These are phyloP conservation scores for Oryza brachyantha DNA, from an alignment of 176 grass and related monocot genomes.

Conservation along the genomic window DNA sequence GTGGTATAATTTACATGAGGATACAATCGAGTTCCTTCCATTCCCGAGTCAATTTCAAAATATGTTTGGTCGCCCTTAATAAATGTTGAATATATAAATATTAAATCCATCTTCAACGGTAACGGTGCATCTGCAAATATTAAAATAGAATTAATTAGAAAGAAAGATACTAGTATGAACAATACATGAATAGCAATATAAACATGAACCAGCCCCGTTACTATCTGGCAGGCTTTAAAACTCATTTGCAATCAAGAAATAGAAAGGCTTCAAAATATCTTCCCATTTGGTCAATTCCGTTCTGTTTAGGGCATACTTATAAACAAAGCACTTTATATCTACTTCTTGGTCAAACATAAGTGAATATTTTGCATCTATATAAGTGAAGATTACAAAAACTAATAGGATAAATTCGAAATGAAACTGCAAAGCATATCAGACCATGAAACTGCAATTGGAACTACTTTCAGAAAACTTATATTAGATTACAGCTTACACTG, in stretches of 20 bases:
- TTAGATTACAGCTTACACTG: not conserved
- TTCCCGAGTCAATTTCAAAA: conserved; percentile 58
- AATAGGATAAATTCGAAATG: not conserved
- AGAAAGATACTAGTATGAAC: conserved; percentile 3
- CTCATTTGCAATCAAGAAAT: not conserved
- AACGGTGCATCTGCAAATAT: conserved; percentile 63
- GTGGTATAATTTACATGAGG: conserved; percentile 63
- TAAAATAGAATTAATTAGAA: not conserved
- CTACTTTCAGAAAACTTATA: conserved; percentile 6
- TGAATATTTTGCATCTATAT: conserved; percentile 2
- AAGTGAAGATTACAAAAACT: not conserved
- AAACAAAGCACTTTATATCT: not conserved
- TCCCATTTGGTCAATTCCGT: not conserved
- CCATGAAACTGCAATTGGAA: conserved; percentile 6
- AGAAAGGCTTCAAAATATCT: conserved; percentile 15
- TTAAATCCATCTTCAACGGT: conserved; percentile 66
- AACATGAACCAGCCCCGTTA: not conserved
- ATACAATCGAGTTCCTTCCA: conserved; percentile 72
- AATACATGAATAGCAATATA: conserved; percentile 8
- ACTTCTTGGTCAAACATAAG: not conserved
- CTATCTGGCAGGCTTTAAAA: not conserved
- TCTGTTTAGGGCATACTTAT: not conserved
- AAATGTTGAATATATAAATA: conserved; percentile 93
- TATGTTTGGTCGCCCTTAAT: conserved; percentile 86
- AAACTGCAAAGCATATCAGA: not conserved